Percentiles rank a stretch among this genome's conserved stretches.
Conservation (phyloP, 2,329 filamentous ascomycete species). For the Penicillium sp. region DNA sequence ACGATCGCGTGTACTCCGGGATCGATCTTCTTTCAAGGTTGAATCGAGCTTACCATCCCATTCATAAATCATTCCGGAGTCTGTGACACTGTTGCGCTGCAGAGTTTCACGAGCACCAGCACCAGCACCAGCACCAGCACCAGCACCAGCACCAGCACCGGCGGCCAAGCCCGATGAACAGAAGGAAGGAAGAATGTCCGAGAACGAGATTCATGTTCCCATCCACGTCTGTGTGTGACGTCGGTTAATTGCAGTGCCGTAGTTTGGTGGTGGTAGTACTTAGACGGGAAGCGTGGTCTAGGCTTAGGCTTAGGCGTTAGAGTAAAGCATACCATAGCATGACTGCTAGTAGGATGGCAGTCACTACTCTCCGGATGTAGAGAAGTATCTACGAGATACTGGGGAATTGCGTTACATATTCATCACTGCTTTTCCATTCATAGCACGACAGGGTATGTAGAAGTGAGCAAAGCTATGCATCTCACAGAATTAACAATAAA, state of each 20-base stretch:
- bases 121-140: not conserved
- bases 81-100: conserved; percentile 1
- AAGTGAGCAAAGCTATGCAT: not conserved
- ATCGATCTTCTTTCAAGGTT: not conserved
- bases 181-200: not conserved
- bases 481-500: not conserved
- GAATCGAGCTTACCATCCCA: not conserved
- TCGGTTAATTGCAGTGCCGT: no score
- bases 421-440: conserved; percentile 4
- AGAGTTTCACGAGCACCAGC: not conserved
- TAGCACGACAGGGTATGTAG: not conserved
- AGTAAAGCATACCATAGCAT: no score
- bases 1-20: not conserved
- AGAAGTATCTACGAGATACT: no score
- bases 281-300: no score
- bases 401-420: not conserved
- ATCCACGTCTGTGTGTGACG: no score
- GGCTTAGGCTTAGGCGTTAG: no score
- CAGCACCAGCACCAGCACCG: no score
- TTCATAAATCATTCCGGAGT: no score
- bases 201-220: no score
- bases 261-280: no score
- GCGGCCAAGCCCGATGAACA: not conserved
- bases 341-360: no score
- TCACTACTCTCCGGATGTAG: no score